Base-by-base conservation (phyloP, 2,329 filamentous ascomycete genomes). In the Cladosporium sp. region DNA sequence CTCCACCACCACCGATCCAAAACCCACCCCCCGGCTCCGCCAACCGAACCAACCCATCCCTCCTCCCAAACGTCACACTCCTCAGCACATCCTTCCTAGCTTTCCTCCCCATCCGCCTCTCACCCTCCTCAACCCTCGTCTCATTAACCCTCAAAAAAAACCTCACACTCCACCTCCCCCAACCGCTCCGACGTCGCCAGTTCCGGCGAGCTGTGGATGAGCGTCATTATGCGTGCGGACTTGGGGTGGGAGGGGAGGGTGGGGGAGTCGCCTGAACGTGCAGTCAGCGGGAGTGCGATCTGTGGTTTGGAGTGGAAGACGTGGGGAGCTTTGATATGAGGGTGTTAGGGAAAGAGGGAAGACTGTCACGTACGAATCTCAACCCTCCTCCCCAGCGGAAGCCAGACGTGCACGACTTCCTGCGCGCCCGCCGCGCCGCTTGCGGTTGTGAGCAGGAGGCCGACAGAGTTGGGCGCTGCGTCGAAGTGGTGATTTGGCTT, bases 21-120 rank as follows among this genome's bases (percentile, higher is more conserved):
- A 64, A 67, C 59, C 59, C 64, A 18, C 47, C 62, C 1, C 53
- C 45, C 9, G 54, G 43, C 27, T 59, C 53, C 17, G 64, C 60
- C 42, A 72, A 63, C 3, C 55, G 55, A n/a, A 72, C 63, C 24
- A 59, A 39, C 6, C 61, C 64, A 45, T 72, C 68, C 17, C 43
- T 51, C 7, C 58, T 50, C 43, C 58, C 59, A 44, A 72, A 68
- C 53, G 57, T 55, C 12, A 61, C 55, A 9, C 22, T 18, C 32
- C 15, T n/a, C 32, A n/a, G 7, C 11, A n/a, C 7, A 9, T 32
- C 24, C 36, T 39, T 39, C 36, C 30, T 38, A 13, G 22, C n/a
- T 9, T 13, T 39, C 18, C 30, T 47, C 11, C 36, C 22, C 27
- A 15, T 39, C n/a, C n/a, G n/a, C 52, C 17, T 47, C 54, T 37